phyloP scores from a whole-genome alignment of 352 stramenopile species.

The Globisporangium paddicum region DNA sequence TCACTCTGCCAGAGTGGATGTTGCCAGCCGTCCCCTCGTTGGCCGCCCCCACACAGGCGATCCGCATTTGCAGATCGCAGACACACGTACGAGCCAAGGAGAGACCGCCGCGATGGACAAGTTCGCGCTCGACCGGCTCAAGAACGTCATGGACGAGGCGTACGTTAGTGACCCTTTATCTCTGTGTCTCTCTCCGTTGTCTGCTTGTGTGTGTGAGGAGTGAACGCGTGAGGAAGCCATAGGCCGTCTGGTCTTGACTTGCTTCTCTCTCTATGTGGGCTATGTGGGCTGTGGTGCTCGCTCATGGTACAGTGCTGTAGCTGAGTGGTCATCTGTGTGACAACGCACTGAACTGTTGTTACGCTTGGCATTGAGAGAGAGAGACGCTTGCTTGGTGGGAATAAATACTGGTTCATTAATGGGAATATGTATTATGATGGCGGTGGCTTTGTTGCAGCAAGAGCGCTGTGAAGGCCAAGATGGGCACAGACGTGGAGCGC shows the following conservation, averaged over 20 bases:
- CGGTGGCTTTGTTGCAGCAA: no score
- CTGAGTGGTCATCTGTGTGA: no score
- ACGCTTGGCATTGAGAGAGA: no score
- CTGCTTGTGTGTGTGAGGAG: no score
- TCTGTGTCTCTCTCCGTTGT: neutral
- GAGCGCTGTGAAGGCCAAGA: conserved; percentile 81
- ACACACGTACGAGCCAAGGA: neutral
- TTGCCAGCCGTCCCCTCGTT: neutral
- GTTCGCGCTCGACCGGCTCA: conserved; percentile 80
- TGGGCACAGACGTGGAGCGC: conserved; percentile 82
- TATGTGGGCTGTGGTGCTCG: no score
- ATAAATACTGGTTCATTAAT: neutral
- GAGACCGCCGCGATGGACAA: conserved; percentile 55
- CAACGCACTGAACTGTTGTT: no score
- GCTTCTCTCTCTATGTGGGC: neutral
- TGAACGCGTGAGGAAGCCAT: no score
- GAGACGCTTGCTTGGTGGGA: neutral
- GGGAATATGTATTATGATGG: neutral
- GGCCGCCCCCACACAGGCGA: neutral
- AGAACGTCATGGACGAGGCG: conserved; percentile 87
- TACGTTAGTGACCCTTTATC: conserved; percentile 31
- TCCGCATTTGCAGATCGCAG: conserved; percentile 7
- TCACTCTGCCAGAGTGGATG: conserved; percentile 2
- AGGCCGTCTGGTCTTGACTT: no score
- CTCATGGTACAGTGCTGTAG: no score